phyloP scores from a whole-genome alignment of 768 basidiomycete species.

The Podaxis sp. region DNA sequence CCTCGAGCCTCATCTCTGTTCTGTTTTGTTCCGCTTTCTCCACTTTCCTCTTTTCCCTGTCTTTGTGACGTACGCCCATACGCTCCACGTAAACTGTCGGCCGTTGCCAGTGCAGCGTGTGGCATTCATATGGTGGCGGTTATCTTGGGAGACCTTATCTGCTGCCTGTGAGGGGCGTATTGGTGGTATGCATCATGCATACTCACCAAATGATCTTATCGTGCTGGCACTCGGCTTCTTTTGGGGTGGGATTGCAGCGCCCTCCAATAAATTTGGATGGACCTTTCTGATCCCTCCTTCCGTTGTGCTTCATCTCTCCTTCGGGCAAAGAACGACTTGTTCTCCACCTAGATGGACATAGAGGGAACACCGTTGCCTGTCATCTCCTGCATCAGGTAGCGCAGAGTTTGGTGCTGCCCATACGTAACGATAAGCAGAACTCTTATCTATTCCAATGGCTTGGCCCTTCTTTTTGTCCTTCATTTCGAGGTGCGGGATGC shows the following conservation, averaged over 20 bases:
- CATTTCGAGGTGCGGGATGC: neutral
- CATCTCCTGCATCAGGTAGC: neutral
- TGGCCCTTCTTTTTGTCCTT: conserved; percentile 3
- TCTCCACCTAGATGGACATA: neutral
- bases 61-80: neutral
- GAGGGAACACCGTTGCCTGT: neutral
- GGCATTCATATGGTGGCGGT: neutral
- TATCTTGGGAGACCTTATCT: neutral
- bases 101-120: neutral
- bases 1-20: neutral
- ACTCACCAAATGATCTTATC: conserved; percentile 1
- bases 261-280: conserved; percentile 1
- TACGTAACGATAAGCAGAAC: conserved; percentile 9
- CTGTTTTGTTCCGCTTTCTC: neutral
- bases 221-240: conserved; percentile 6
- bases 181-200: neutral
- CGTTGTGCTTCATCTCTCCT: neutral
- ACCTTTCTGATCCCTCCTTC: conserved; percentile 2
- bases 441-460: conserved; percentile 10
- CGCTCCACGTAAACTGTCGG: neutral
- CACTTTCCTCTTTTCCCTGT: neutral
- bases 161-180: neutral
- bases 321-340: neutral
- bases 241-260: conserved; percentile 9
- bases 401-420: neutral